These are phyloP conservation scores for Ophiosphaerella korrae DNA, from an alignment of 2,329 filamentous ascomycete species.

Conservation along the genomic window DNA sequence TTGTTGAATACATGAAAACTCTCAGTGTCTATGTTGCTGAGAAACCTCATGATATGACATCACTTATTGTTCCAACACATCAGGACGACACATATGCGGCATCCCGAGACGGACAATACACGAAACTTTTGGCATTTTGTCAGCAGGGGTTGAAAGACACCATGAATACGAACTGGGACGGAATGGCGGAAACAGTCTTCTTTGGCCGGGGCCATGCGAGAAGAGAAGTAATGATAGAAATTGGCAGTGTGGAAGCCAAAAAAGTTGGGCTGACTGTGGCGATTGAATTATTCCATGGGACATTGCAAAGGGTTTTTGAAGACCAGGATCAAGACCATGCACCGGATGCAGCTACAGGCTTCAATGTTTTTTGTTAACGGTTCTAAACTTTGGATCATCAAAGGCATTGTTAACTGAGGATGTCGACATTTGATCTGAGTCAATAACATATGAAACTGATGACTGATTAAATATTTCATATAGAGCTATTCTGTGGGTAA, in stretches of 20 bases:
- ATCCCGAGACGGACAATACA: background rate
- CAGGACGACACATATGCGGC: constrained; percentile 12
- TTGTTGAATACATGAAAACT: constrained; percentile 47
- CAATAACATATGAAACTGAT: too few species aligned
- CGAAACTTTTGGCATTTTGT: constrained; percentile 31
- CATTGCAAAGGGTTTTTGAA: background rate
- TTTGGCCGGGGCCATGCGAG: constrained; percentile 53
- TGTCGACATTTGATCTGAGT: too few species aligned
- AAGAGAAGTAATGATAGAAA: constrained; percentile 51
- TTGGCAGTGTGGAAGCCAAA: constrained; percentile 37
- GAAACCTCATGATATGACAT: constrained; percentile 29
- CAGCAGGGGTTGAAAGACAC: constrained; percentile 52
- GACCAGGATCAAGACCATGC: background rate
- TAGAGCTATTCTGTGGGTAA: too few species aligned
- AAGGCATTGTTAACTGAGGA: too few species aligned
- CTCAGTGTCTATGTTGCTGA: constrained; percentile 44
- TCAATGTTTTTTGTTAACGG: too few species aligned
- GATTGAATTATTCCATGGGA: constrained; percentile 26
- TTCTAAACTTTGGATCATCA: too few species aligned
- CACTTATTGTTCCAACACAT: constrained; percentile 20
- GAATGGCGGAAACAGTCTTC: constrained; percentile 46
- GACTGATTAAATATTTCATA: too few species aligned
- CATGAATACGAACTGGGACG: constrained; percentile 54
- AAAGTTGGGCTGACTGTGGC: constrained; percentile 17
- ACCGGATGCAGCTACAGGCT: too few species aligned